Evolutionary conservation across 441 rosid species (phyloP).

Genomic region (Pelargonium fulgidum): DNA sequence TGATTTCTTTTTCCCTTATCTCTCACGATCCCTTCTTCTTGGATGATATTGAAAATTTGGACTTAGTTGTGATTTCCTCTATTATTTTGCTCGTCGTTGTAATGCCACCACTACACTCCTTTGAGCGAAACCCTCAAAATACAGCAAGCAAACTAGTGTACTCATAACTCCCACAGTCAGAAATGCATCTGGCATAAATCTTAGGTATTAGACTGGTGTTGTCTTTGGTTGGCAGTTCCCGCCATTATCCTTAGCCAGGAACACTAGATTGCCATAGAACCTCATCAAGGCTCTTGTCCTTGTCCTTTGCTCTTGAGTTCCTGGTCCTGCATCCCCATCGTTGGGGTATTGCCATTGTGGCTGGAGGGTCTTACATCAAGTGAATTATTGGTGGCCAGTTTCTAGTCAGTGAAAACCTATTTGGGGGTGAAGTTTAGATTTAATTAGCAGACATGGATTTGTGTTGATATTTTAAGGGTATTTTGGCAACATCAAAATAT

Average conservation of each 20-base stretch:
- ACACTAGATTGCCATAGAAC: neutral
- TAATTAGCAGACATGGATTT: neutral
- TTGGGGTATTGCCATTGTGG: constrained; percentile 7
- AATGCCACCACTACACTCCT: neutral
- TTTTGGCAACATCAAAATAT: too few species aligned
- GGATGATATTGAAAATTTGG: too few species aligned
- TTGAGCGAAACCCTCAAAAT: neutral
- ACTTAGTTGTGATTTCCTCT: too few species aligned
- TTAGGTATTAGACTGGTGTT: neutral
- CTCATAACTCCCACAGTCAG: neutral
- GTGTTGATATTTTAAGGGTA: neutral
- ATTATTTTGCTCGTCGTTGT: neutral
- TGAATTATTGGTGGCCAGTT: neutral
- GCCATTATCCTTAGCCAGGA: neutral
- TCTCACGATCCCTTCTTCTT: too few species aligned
- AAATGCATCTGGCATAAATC: too few species aligned
- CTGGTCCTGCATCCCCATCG: neutral
- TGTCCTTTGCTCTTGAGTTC: neutral
- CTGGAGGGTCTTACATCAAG: neutral
- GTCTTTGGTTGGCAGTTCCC: neutral
- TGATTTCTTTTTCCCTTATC: too few species aligned
- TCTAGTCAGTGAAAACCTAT: neutral
- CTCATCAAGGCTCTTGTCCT: neutral
- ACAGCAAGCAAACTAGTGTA: neutral
- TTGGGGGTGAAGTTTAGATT: neutral